Base-by-base conservation (phyloP, 2,329 filamentous ascomycete species). In the Verticillium klebahnii region DNA sequence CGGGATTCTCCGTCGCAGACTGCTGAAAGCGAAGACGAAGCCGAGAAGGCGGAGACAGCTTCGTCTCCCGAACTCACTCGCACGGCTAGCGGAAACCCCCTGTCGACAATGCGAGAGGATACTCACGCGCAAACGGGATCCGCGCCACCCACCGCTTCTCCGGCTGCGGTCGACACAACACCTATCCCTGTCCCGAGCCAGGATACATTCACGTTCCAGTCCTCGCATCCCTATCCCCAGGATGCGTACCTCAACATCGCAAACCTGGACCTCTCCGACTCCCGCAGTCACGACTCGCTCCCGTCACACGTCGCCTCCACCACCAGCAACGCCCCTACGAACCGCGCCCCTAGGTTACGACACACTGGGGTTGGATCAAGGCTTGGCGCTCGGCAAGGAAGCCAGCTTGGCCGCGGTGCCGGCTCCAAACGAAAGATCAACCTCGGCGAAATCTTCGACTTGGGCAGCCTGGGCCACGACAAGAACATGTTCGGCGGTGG, bases 401-500 rank as follows among this genome's bases (percentile, higher is more conserved):
- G 68, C 65, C 79, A 83, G 57, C 75, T 91, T 9, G 86, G 87
- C 5, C 82, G 83, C 62, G 87, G 85, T 7, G 85, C 89, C 9
- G 90, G 90, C 1, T 82, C 86, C 67, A 94, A 94, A 74, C 83
- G 90, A 52, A 85, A 89, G 68, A 82, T 91, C 67, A 89, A 90
- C 68, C 84, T 91, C 69, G 85, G 86, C 29, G 90, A 93, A 69
- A 87, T 92, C 60, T 93, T 93, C 70, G 89, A 92, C 69, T 78
- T 90, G 8, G 85, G 86, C 60, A 86, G 85, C 65, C 73, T 90
- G 58, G 82, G 82, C 36, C 80, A 84, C 63, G 84, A 84, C 54
- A 89, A 89, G 70, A 89, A 91, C 64, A 72, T 80, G 37, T 82
- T 83, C 65, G 78, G 80, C 15, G 76, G 75, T 34, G 58, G 58